A percentile compares a stretch with the other conserved stretches of the same genome.
Evolutionary conservation across 805 yeast genomes (phyloP).

Genomic region (Priceomyces medius): DNA sequence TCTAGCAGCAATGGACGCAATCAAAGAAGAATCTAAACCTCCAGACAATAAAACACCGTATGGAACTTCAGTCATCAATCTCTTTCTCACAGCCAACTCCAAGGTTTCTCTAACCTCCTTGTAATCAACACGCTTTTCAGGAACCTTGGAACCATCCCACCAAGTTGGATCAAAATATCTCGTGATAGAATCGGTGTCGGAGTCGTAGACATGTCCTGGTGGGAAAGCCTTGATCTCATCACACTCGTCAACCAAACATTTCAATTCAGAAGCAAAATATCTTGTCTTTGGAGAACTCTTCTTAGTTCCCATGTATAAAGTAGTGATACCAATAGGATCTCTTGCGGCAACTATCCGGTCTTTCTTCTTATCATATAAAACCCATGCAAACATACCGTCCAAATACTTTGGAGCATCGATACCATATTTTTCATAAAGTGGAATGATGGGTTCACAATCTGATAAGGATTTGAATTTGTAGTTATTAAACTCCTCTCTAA

Average conservation of each 20-base stretch:
- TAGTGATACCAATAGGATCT: slow-evolving; percentile 97
- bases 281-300: slow-evolving; percentile 68
- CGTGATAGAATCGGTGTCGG: slow-evolving; percentile 78
- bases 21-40: slow-evolving; percentile 94
- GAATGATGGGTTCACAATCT: slow-evolving; percentile 98
- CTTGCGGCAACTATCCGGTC: slow-evolving; percentile 96
- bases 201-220: slow-evolving; percentile 97
- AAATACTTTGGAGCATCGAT: slow-evolving; percentile 86
- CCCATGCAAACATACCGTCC: slow-evolving; percentile 99
- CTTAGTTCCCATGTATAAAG: slow-evolving; percentile 90
- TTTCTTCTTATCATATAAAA: slow-evolving; percentile 73
- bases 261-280: slow-evolving; percentile 91
- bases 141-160: slow-evolving; percentile 83
- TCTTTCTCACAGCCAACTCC: slow-evolving; percentile 95
- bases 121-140: slow-evolving; percentile 74
- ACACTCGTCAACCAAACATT: slow-evolving; percentile 92
- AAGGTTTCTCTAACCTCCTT: slow-evolving; percentile 70
- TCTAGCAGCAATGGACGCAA: slow-evolving; percentile 95
- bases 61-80: slow-evolving; percentile 99
- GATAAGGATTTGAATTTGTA: slow-evolving; percentile 82
- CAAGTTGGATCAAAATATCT: slow-evolving; percentile 91
- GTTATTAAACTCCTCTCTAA: slow-evolving; percentile 72
- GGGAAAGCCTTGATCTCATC: slow-evolving; percentile 93
- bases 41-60: slow-evolving; percentile 97
- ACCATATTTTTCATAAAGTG: slow-evolving; percentile 82